These are phyloP conservation scores for Mucor plumbeus DNA, from an alignment of 371 early-diverging fungal species.

Conservation along the genomic window DNA sequence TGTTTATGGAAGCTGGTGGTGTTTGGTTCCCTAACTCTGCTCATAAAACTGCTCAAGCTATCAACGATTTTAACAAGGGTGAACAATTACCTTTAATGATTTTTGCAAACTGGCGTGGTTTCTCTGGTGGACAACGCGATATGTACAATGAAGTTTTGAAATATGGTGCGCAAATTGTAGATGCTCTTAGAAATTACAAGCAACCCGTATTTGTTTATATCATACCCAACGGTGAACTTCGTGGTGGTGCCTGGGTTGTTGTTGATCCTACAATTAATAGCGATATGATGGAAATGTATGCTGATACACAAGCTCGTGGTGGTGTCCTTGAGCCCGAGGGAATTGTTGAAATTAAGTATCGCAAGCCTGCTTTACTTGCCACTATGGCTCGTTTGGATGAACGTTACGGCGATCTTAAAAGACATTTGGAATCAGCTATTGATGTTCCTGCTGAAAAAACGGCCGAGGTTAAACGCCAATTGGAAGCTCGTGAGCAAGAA, in stretches of 20 bases:
- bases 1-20: slow-evolving; percentile 92
- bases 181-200: slow-evolving; percentile 91
- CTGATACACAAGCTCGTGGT: slow-evolving; percentile 89
- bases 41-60: slow-evolving; percentile 98
- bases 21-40: slow-evolving; percentile 99
- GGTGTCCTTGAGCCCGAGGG: slow-evolving; percentile 99
- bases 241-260: slow-evolving; percentile 99
- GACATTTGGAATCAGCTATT: slow-evolving; percentile 48
- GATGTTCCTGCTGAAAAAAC: slow-evolving; percentile 54
- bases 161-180: slow-evolving; percentile 97
- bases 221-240: slow-evolving; percentile 93
- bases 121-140: slow-evolving; percentile 98
- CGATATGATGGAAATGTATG: slow-evolving; percentile 98
- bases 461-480: slow-evolving; percentile 66
- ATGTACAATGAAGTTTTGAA: slow-evolving; percentile 98
- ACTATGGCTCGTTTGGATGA: slow-evolving; percentile 93
- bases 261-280: slow-evolving; percentile 98
- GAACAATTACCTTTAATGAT: slow-evolving; percentile 98
- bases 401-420: slow-evolving; percentile 76
- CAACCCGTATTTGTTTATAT: slow-evolving; percentile 99
- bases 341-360: slow-evolving; percentile 98
- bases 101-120: slow-evolving; percentile 99
- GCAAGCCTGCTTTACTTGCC: slow-evolving; percentile 87
- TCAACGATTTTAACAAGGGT: slow-evolving; percentile 97
- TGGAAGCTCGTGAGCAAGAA: slow-evolving; percentile 85